A percentile compares a stretch with the other conserved stretches of the same genome.
Evolutionary conservation across 768 basidiomycete genomes (phyloP).

Genomic region (Boletales sp.): DNA sequence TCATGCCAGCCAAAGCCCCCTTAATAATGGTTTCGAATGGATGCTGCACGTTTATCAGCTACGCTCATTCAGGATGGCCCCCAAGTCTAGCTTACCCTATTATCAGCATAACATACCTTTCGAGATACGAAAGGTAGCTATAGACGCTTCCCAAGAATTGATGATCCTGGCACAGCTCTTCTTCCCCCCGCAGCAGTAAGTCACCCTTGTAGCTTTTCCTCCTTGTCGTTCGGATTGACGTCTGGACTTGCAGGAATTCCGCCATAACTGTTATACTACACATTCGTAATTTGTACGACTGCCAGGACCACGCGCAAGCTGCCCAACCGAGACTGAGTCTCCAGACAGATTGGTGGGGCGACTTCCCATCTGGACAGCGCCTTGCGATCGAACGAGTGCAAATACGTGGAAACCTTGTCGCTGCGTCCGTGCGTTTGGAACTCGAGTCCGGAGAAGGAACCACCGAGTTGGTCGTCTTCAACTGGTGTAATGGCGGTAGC

Average conservation of each 20-base stretch:
- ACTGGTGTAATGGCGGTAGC: conserved; percentile 27
- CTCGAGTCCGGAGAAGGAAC: conserved; percentile 31
- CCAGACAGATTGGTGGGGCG: conserved; percentile 34
- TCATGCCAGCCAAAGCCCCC: conserved; percentile 31
- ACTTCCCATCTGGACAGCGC: conserved; percentile 30
- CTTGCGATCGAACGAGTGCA: conserved; percentile 28
- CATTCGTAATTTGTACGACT: conserved; percentile 54
- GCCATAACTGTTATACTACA: conserved; percentile 35
- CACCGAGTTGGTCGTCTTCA: conserved; percentile 28
- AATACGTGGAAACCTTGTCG: conserved; percentile 25
- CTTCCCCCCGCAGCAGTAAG: conserved; percentile 27
- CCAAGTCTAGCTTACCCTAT: conserved; percentile 23
- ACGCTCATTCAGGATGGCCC: conserved; percentile 29
- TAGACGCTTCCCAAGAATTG: conserved; percentile 28
- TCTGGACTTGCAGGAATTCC: conserved; percentile 17
- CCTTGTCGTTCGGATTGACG: neutral
- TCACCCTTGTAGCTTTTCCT: neutral
- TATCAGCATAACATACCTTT: conserved; percentile 32
- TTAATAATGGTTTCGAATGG: conserved; percentile 32
- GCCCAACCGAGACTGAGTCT: conserved; percentile 24
- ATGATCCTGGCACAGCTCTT: conserved; percentile 30
- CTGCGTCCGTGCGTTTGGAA: conserved; percentile 26
- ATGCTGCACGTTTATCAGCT: conserved; percentile 31
- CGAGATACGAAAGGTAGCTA: conserved; percentile 32
- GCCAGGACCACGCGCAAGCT: conserved; percentile 50